A percentile compares a stretch with the other conserved stretches of the same genome.
These are phyloP conservation scores for Xylariaceae sp. DNA, from an alignment of 2,329 filamentous ascomycete genomes.

Conservation along the genomic window DNA sequence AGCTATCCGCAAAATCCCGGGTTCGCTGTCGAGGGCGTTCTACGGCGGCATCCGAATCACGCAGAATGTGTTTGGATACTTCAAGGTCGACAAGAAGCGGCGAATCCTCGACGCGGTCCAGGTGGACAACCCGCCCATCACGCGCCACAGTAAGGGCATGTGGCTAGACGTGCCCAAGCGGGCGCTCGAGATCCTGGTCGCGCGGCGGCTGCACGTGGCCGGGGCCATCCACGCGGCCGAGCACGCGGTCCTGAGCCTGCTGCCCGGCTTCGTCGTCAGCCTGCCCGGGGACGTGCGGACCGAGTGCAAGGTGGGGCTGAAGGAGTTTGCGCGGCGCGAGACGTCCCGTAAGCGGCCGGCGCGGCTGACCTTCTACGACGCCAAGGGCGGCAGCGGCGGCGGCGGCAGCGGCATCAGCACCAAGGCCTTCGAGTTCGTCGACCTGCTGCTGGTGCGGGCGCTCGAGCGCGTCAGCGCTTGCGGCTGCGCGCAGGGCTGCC, in stretches of 20 bases:
- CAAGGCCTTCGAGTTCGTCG: slow-evolving; percentile 90
- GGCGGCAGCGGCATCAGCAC: slow-evolving; percentile 79
- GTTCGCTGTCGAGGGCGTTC: slow-evolving; percentile 63
- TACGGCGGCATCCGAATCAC: slow-evolving; percentile 81
- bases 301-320: slow-evolving; percentile 83
- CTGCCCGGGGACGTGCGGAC: slow-evolving; percentile 89
- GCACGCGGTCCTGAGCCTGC: slow-evolving; percentile 77
- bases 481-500: slow-evolving; percentile 69
- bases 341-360: slow-evolving; percentile 75
- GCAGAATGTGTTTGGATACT: slow-evolving; percentile 90
- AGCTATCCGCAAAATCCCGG: slow-evolving; percentile 64
- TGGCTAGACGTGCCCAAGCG: slow-evolving; percentile 85
- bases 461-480: slow-evolving; percentile 70
- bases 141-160: slow-evolving; percentile 79
- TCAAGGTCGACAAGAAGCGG: slow-evolving; percentile 84
- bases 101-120: slow-evolving; percentile 86
- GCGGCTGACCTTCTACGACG: slow-evolving; percentile 87
- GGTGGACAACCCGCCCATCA: slow-evolving; percentile 87
- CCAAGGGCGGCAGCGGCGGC: slow-evolving; percentile 83
- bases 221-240: slow-evolving; percentile 92
- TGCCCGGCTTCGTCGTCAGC: slow-evolving; percentile 85
- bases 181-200: slow-evolving; percentile 72
- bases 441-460: slow-evolving; percentile 68
- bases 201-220: slow-evolving; percentile 67
- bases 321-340: slow-evolving; percentile 72